These are phyloP conservation scores for Bruguiera gymnorhiza DNA, from an alignment of 345 rosid species.

Conservation along the genomic window DNA sequence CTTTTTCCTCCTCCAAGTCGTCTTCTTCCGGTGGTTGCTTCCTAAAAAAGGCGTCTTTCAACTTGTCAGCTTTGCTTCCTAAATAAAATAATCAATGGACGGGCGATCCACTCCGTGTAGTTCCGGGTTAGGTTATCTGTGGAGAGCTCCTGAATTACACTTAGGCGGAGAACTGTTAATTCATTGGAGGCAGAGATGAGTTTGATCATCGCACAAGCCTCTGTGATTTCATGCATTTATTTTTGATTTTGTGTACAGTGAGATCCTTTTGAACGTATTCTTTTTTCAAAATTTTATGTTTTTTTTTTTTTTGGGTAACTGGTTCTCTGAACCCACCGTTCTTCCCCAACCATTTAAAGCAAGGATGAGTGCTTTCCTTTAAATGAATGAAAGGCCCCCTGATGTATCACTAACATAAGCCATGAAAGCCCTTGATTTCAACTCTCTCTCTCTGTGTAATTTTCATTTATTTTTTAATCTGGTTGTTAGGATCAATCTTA, in stretches of 20 bases:
- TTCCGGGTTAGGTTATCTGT: background rate
- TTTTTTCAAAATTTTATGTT: background rate
- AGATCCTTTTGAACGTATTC: background rate
- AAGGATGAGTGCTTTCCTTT: background rate
- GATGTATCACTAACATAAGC: background rate
- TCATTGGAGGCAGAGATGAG: conserved; percentile 18
- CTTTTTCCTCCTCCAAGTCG: too few relatives aligned
- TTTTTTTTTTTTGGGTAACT: background rate
- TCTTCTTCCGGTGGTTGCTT: too few relatives aligned
- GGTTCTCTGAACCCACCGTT: background rate
- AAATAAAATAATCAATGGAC: background rate
- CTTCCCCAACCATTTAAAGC: background rate
- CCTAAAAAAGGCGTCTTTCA: too few relatives aligned
- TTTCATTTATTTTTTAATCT: background rate
- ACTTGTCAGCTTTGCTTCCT: too few relatives aligned
- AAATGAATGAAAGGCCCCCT: too few relatives aligned
- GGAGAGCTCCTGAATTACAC: background rate
- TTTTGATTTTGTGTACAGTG: conserved; percentile 46
- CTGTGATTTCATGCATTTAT: conserved; percentile 21
- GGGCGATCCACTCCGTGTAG: background rate
- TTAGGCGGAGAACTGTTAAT: conserved; percentile 22
- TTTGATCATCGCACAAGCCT: conserved; percentile 10
- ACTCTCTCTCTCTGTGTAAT: background rate
- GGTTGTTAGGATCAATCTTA: too few relatives aligned
- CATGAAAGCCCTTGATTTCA: background rate